Base-by-base conservation (phyloP, 495 filamentous ascomycete genomes). In the Penicillium canescens region DNA sequence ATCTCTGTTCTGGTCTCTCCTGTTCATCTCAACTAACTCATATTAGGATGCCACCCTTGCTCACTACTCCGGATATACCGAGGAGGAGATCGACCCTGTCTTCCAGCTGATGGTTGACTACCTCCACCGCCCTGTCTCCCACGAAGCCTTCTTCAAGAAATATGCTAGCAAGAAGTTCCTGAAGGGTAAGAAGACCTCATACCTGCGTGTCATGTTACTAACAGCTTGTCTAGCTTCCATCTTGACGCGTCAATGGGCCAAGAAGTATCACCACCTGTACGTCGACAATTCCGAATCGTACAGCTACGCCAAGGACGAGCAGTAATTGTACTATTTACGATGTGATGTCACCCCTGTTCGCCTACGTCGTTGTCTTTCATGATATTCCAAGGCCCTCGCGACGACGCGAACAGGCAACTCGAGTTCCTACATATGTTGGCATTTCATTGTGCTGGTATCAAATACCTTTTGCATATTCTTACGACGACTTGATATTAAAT, bases 71-170 rank as follows among this genome's bases (percentile, higher is more conserved):
- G 95, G 95, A 42, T 98, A 98, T 63, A 85, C 84, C 7, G 92
- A 98, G 70, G 85, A 90, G 26, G 89, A 98, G 67, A 91, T 98
- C 55, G 82, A 91, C 62, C 93, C 95, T 6, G 91, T 97, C 43
- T 91, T 96, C 72, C 81, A 85, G 59, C 76, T 97, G 43, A 97
- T 98, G 93, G 82, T 98, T 50, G 91, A 98, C 65, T 98, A 98
- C 65, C 84, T 98, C 33, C 86, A 85, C 51, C 82, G 86, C 8
- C 94, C 95, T 28, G 90, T 96, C 40, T 80, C 81, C 36, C 94
- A 98, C 61, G 91, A 97, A 70, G 94, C 95, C 14, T 98, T 98
- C 82, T 98, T 96, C 81, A 94, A 93, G 81, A 98, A 98, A 70
- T 98, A 98, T 65, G 94, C 95, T 13, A 94, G 91, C 82, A 98